These are phyloP conservation scores for Alnus rubra DNA, from an alignment of 306 rosid species.

Conservation along the genomic window DNA sequence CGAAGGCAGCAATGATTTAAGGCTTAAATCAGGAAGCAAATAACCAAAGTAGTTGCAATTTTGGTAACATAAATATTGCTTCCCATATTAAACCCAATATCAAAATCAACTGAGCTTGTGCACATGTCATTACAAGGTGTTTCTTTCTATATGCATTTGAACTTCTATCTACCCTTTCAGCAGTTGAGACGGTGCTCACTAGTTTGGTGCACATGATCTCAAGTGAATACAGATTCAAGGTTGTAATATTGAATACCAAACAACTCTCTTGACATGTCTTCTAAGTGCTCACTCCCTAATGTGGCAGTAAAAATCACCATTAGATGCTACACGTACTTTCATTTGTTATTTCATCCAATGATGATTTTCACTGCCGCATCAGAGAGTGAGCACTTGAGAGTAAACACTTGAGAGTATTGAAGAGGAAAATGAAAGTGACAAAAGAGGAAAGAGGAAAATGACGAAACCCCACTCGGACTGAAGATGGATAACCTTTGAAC, in stretches of 20 bases:
- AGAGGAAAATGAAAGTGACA: no score
- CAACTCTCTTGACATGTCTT: not conserved
- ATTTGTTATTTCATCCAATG: no score
- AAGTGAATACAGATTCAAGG: not conserved
- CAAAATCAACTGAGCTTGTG: not conserved
- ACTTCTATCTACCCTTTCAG: not conserved
- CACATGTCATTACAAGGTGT: not conserved
- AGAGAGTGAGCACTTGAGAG: no score
- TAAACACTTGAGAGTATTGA: no score
- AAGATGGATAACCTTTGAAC: not conserved
- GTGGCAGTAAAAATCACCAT: no score
- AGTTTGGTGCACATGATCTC: not conserved
- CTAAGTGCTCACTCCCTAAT: no score
- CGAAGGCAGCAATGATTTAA: not conserved
- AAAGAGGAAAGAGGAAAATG: no score
- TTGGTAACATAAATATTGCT: not conserved
- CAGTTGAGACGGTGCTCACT: not conserved
- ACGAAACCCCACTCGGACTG: not conserved
- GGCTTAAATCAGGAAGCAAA: not conserved
- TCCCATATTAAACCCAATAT: not conserved
- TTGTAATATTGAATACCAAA: not conserved
- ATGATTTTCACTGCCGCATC: no score
- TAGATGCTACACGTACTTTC: no score
- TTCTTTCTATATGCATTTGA: not conserved
- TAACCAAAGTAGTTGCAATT: not conserved